Percentiles rank a stretch among this genome's conserved stretches.
phyloP scores from a whole-genome alignment of 768 basidiomycete species.

The Tylopilus cervinicoccineus region DNA sequence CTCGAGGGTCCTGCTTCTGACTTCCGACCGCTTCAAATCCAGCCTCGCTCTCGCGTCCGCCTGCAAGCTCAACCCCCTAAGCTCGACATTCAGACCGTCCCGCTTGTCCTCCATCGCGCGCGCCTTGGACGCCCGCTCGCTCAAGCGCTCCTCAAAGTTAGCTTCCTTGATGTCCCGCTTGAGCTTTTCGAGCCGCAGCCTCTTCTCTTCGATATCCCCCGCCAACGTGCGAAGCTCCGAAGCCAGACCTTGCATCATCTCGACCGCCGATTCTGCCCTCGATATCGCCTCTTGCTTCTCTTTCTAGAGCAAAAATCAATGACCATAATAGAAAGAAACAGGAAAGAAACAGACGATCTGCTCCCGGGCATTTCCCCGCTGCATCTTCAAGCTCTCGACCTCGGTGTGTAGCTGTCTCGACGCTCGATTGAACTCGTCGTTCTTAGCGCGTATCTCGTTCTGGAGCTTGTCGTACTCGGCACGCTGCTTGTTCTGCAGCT shows the following conservation, averaged over 20 bases:
- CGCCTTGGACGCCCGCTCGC: constrained; percentile 49
- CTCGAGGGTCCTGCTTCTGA: constrained; percentile 60
- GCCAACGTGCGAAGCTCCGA: constrained; percentile 50
- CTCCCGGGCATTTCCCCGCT: constrained; percentile 47
- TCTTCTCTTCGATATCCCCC: constrained; percentile 70
- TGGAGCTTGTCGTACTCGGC: constrained; percentile 64
- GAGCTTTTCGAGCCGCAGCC: constrained; percentile 52
- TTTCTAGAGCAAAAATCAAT: constrained; percentile 28
- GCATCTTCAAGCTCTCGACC: constrained; percentile 49
- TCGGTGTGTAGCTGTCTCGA: constrained; percentile 54
- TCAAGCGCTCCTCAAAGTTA: constrained; percentile 62
- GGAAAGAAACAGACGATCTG: constrained; percentile 47
- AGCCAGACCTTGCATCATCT: constrained; percentile 51
- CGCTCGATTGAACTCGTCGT: constrained; percentile 63
- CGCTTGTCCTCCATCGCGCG: constrained; percentile 63
- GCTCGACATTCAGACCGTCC: constrained; percentile 67
- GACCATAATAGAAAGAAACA: not conserved
- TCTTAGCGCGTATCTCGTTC: constrained; percentile 54
- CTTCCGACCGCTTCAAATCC: constrained; percentile 66
- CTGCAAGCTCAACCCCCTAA: constrained; percentile 68
- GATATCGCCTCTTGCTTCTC: constrained; percentile 51
- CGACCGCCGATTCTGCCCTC: constrained; percentile 51
- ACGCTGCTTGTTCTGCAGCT: constrained; percentile 60
- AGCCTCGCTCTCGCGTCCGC: constrained; percentile 78
- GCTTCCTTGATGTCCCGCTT: constrained; percentile 54